phyloP scores from a whole-genome alignment of 2,329 filamentous ascomycete species.

The Phialophora macrospora region DNA sequence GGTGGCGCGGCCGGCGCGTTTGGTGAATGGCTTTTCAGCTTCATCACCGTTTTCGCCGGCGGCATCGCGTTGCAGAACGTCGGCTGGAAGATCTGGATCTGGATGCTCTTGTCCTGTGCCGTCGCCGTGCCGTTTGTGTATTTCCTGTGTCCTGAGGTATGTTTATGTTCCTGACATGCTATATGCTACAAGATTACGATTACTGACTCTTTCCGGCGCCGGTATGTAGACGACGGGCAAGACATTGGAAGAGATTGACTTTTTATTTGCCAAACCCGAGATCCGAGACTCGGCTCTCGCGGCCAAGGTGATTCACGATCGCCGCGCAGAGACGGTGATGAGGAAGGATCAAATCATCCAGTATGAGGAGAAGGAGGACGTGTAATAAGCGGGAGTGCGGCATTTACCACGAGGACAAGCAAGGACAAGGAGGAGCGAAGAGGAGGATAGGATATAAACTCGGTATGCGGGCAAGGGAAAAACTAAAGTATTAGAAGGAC shows the following conservation, averaged over 20 bases:
- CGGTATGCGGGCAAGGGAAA: no score
- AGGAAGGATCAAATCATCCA: constrained; percentile 16
- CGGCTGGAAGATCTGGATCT: constrained; percentile 48
- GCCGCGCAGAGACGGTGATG: not conserved
- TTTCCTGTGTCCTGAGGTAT: constrained; percentile 35
- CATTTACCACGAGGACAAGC: no score
- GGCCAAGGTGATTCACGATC: constrained; percentile 26
- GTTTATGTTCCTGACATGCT: not conserved
- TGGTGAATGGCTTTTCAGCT: constrained; percentile 41
- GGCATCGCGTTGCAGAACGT: constrained; percentile 32
- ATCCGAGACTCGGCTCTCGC: constrained; percentile 28
- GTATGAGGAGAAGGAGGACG: constrained; percentile 20
- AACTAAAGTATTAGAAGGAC: no score
- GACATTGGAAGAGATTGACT: constrained; percentile 65
- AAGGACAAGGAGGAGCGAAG: no score
- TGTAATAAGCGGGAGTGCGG: not conserved
- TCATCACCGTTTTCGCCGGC: constrained; percentile 33
- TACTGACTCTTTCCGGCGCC: constrained; percentile 37
- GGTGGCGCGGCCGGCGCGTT: constrained; percentile 45
- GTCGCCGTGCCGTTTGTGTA: constrained; percentile 33
- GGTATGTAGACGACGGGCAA: constrained; percentile 29
- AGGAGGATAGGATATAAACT: no score
- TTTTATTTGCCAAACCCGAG: constrained; percentile 44
- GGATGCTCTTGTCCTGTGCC: constrained; percentile 41
- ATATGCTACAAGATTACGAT: not conserved